Percentiles rank a stretch among this genome's conserved stretches.
Evolutionary conservation across 106 monocot genomes (phyloP).

Genomic region (Dendrobium chrysotoxum): DNA sequence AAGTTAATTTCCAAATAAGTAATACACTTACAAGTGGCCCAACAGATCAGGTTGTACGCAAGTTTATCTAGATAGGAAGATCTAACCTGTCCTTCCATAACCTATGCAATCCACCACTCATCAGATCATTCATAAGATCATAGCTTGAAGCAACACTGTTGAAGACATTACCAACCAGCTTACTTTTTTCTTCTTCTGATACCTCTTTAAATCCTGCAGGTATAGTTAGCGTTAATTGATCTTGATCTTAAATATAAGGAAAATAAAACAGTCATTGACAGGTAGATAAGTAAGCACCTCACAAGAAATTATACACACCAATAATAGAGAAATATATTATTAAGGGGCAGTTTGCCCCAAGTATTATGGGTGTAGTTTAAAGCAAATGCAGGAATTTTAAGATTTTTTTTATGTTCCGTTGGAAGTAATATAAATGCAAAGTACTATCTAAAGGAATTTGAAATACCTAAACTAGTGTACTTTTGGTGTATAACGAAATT

Average conservation of each 20-base stretch:
- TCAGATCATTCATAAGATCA: conserved; percentile 97
- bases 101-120: conserved; percentile 88
- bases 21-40: neutral
- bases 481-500: no score
- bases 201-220: conserved; percentile 80
- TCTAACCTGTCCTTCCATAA: conserved; percentile 91
- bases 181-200: conserved; percentile 81
- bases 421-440: no score
- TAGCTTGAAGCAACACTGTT: conserved; percentile 87
- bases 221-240: neutral
- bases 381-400: no score
- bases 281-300: neutral
- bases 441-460: no score
- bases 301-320: neutral
- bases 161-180: conserved; percentile 90
- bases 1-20: neutral
- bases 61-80: neutral
- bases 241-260: neutral
- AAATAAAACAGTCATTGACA: neutral
- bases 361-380: no score
- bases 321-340: neutral
- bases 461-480: no score
- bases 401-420: no score
- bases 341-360: no score
- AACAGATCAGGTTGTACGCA: neutral